phyloP scores from a whole-genome alignment of 192 early-diverging fungal species.

The Hyaloraphidium curvatum region DNA sequence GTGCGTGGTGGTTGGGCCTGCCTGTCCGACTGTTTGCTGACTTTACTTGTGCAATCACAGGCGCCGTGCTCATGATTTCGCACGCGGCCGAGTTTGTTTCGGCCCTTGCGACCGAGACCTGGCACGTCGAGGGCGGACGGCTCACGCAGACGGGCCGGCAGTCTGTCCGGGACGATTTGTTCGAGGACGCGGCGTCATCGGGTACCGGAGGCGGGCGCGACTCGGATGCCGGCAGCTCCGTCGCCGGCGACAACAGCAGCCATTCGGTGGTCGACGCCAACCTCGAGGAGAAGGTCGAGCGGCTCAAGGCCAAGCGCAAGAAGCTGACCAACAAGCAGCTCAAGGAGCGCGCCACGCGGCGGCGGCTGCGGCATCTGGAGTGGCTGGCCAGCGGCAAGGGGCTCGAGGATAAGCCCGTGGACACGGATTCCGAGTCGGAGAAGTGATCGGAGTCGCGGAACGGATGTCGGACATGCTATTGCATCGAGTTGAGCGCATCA shows the following conservation, averaged over 20 bases:
- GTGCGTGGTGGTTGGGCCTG: no score
- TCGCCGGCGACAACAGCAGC: conserved; percentile 19
- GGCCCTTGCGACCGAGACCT: conserved; percentile 48
- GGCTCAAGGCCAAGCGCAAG: conserved; percentile 29
- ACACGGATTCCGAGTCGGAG: conserved; percentile 18
- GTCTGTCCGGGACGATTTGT: conserved; percentile 15
- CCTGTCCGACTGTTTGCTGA: no score
- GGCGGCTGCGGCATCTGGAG: conserved; percentile 22
- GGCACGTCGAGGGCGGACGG: conserved; percentile 37
- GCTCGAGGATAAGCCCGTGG: conserved; percentile 18
- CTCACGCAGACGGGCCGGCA: conserved; percentile 19
- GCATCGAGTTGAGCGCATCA: no score
- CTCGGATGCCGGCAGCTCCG: no score
- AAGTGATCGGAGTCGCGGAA: not conserved
- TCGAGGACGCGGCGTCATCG: conserved; percentile 21
- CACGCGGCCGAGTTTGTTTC: conserved; percentile 68
- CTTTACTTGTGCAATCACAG: no score
- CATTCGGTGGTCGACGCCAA: conserved; percentile 23
- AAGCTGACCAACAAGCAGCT: conserved; percentile 33
- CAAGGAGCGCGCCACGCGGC: conserved; percentile 22
- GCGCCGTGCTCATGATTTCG: conserved; percentile 67
- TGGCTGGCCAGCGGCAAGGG: conserved; percentile 16
- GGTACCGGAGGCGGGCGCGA: not conserved
- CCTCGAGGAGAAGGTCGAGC: conserved; percentile 20
- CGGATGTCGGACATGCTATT: no score